Conservation (phyloP, 305 asterid species). For the Vinca major region DNA sequence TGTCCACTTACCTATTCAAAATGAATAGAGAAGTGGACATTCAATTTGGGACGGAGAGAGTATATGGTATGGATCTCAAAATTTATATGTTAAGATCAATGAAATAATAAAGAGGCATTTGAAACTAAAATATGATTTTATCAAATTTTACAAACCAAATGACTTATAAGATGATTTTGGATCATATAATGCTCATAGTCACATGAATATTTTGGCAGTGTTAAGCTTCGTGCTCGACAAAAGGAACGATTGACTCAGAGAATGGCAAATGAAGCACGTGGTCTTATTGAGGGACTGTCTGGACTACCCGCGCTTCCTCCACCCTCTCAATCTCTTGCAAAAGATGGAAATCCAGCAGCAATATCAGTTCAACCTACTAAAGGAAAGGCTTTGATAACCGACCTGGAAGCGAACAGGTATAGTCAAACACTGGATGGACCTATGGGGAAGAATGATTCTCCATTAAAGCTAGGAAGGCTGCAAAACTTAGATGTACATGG, state of each 20-base stretch:
- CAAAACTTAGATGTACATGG: constrained; percentile 24
- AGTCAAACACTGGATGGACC: constrained; percentile 24
- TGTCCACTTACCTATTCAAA: too few relatives aligned
- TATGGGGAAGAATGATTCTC: constrained; percentile 21
- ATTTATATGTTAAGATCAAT: not conserved
- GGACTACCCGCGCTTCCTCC: constrained; percentile 24
- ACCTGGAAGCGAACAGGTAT: constrained; percentile 29
- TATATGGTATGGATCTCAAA: not conserved
- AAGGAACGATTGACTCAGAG: constrained; percentile 58
- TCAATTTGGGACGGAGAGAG: not conserved
- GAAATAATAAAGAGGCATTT: not conserved
- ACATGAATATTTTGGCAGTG: constrained; percentile 32
- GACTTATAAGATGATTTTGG: not conserved
- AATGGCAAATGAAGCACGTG: constrained; percentile 31
- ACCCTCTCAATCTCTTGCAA: constrained; percentile 24
- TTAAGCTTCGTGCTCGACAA: constrained; percentile 87
- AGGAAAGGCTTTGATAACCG: constrained; percentile 35
- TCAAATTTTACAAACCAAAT: not conserved
- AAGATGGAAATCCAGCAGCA: constrained; percentile 32
- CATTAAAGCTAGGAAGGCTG: constrained; percentile 35
- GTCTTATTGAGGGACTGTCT: constrained; percentile 26
- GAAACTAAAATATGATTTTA: not conserved
- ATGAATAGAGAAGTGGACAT: too few relatives aligned
- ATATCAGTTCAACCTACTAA: constrained; percentile 27
- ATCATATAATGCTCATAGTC: not conserved